Base-by-base conservation (phyloP, 2,329 filamentous ascomycete species). In the Rhynchosporium secalis region DNA sequence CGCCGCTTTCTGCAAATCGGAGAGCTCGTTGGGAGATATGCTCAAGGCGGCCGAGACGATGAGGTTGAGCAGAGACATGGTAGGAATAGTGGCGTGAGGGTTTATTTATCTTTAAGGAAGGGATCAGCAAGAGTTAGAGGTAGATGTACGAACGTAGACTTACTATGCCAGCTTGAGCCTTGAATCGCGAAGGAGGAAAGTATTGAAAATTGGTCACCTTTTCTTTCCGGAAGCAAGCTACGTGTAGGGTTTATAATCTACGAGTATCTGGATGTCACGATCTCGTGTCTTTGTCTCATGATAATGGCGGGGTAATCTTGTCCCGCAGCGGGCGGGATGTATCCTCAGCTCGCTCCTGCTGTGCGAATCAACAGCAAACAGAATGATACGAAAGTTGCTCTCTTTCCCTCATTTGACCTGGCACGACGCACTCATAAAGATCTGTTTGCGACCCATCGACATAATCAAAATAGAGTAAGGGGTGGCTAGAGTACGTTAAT, bases 241-340 rank as follows among this genome's bases (percentile, higher is more conserved):
- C 20, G 20, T 20, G 20, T 20, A 20, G 20, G 20, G 20, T 20
- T 20, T 20, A 20, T 20, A 20, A 20, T 20, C 20, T 20, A 20
- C 20, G 20, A 20, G 20, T 20, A 20, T 20, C 20, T 20, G 20
- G 20, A 20, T 20, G 20, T 20, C 20, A 20, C 20, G 33, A 26
- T 26, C 31, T 26, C 33, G 33, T 20, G 28, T 41, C 36, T 41
- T 20, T 54, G 26, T 36, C 43, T 26, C 28, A 31, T 33, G 54
- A 31, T 13, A 26, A 56, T 56, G 40, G 54, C 54, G 54, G 54
- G 54, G 54, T 56, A 46, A 56, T 26, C n/a, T 56, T 46, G 15
- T 13, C 40, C 54, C 54, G 54, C 54, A 40, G 31, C 41, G 45
- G 54, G 29, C 45, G 54, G 54, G 26, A 31, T 12, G 31, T 13